A percentile compares a stretch with the other conserved stretches of the same genome.
These are phyloP conservation scores for Pythium sp. DNA, from an alignment of 352 stramenopile genomes.

Conservation along the genomic window DNA sequence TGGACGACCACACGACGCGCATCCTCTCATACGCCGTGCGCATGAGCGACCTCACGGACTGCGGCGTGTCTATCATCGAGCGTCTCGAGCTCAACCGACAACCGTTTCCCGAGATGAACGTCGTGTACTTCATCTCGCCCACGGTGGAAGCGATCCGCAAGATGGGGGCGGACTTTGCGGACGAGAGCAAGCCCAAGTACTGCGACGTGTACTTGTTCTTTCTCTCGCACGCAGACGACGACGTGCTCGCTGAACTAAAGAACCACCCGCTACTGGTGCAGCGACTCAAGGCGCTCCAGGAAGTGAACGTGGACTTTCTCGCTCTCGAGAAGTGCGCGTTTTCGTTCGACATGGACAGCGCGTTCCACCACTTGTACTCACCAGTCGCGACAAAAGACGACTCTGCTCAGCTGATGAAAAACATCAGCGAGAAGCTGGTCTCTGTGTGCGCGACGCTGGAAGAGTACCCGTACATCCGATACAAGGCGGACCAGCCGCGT, in stretches of 20 bases:
- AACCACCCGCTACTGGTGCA: conserved; percentile 74
- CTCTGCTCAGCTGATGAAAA: conserved; percentile 32
- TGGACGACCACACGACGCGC: conserved; percentile 92
- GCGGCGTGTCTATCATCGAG: conserved; percentile 95
- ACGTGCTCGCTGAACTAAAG: conserved; percentile 86
- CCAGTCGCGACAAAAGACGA: conserved; percentile 47
- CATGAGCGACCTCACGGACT: conserved; percentile 99
- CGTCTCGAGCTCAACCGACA: conserved; percentile 93
- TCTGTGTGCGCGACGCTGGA: conserved; percentile 96
- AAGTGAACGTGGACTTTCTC: conserved; percentile 97
- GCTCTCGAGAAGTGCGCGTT: conserved; percentile 92
- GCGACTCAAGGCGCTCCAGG: conserved; percentile 84
- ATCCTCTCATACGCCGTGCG: conserved; percentile 93
- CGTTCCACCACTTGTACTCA: conserved; percentile 81
- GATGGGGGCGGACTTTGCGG: conserved; percentile 84
- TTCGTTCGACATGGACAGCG: conserved; percentile 90
- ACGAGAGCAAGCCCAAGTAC: conserved; percentile 90
- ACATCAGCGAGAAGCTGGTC: conserved; percentile 91
- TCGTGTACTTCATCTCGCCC: conserved; percentile 94
- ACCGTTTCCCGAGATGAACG: conserved; percentile 96
- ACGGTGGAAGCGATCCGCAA: conserved; percentile 80
- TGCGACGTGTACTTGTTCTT: conserved; percentile 94
- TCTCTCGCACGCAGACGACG: conserved; percentile 77
- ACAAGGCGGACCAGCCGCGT: conserved; percentile 73
- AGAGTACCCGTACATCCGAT: conserved; percentile 97